These are phyloP conservation scores for Naegleria fowleri DNA, from an alignment of 208 protist species.

Conservation along the genomic window DNA sequence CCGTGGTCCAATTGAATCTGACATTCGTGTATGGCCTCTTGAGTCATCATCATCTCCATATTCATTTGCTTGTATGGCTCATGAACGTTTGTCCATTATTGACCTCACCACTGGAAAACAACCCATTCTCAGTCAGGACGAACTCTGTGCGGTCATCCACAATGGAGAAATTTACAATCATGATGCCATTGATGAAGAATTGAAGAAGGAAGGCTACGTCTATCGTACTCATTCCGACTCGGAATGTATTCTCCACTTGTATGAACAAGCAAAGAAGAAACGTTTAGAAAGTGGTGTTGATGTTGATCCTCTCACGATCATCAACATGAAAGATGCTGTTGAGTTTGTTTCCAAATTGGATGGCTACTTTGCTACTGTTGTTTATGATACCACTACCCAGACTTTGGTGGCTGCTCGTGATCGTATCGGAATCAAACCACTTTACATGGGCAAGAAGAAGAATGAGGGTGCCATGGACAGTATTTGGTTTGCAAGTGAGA, in stretches of 20 bases:
- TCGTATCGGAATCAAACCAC: slow-evolving; percentile 13
- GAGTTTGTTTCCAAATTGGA: neutral
- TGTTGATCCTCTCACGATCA: neutral
- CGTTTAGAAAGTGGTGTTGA: neutral
- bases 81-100: slow-evolving; percentile 64
- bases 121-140: slow-evolving; percentile 50
- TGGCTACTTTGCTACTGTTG: neutral
- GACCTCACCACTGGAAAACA: slow-evolving; percentile 59
- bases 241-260: neutral
- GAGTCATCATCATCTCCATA: too few species aligned
- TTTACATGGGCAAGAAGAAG: neutral
- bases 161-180: slow-evolving; percentile 90
- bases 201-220: neutral
- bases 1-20: neutral
- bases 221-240: neutral
- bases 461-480: neutral
- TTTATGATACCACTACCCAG: neutral
- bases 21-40: neutral
- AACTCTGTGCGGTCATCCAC: slow-evolving; percentile 51
- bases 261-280: neutral
- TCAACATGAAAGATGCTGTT: neutral
- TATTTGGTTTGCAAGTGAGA: slow-evolving; percentile 1
- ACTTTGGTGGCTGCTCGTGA: neutral
- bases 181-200: slow-evolving; percentile 1
- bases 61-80: slow-evolving; percentile 39